Base-by-base conservation (phyloP, 2,329 filamentous ascomycete species). In the Pyricularia sp. region DNA sequence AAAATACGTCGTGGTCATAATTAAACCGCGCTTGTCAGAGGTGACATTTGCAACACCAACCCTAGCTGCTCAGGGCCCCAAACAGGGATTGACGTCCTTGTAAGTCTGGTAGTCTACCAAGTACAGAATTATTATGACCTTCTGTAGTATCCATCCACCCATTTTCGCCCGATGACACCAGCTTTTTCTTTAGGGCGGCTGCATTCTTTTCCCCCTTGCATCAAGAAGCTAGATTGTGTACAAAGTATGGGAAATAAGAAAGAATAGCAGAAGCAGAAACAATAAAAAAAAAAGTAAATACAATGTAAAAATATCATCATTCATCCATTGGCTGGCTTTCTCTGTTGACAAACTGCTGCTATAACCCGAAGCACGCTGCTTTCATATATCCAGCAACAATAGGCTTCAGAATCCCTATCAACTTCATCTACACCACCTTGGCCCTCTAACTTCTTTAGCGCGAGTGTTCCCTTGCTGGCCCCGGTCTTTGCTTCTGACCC, bases 1-100 rank as follows among this genome's bases (percentile, higher is more conserved):
- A 61, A 61, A 61, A 61, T n/a, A n/a, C 59, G 59, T 30, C 28
- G 59, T 30, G 31, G 59, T 61, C 59, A 33, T 61, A 61, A 61
- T 61, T 61, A 61, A 61, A 61, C 59, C 24, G 31, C 59, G 26
- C 53, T 61, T 35, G 28, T 31, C 59, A 61, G n/a, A 61, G 59
- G 59, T 61, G 28, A 61, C 59, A 61, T 61, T 61, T n/a, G 26
- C 53, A 57, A 57, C 22, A 57, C 22, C 53, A 57, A 57, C 6
- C 53, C 53, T 26, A 57, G 53, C 24, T 24, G 53, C 19, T 24
- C 53, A 26, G 53, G 24, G 53, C 53, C 26, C 12, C 53, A 57
- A 57, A 22, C 53, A 57, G 53, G 53, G 53, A 57, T 57, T 1
- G 53, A 57, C 22, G 24, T 28, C 40, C 40, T 24, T 26, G 53